phyloP scores from a whole-genome alignment of 805 yeast species.

The Schwanniomyces occidentalis region DNA sequence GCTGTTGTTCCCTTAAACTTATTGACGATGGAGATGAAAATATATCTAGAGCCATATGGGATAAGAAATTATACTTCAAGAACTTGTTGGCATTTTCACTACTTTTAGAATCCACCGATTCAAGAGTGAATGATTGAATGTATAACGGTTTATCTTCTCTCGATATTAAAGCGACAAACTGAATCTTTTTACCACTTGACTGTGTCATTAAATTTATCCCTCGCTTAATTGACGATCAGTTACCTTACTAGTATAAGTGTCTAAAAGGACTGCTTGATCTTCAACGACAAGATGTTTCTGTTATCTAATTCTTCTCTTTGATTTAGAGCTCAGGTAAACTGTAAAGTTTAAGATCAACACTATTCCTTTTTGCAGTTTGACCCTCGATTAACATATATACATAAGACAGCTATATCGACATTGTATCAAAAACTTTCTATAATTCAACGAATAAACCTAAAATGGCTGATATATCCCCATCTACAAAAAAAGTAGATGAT shows the following conservation, averaged over 20 bases:
- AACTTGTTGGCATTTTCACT: constrained; percentile 40
- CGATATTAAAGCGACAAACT: constrained; percentile 59
- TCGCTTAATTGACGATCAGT: no score
- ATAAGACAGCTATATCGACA: no score
- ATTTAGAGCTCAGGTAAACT: no score
- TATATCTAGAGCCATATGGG: constrained; percentile 76
- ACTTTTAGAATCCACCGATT: constrained; percentile 10
- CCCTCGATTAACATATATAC: no score
- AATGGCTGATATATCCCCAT: constrained; percentile 24
- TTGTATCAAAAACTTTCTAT: no score
- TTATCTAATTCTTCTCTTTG: no score
- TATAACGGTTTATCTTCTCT: constrained; percentile 60
- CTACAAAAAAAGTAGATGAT: constrained; percentile 36
- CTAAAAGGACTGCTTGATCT: no score
- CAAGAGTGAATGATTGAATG: constrained; percentile 51
- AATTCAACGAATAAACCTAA: no score
- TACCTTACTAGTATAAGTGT: no score
- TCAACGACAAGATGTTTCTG: no score
- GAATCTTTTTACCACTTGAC: constrained; percentile 24
- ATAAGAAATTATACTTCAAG: constrained; percentile 64
- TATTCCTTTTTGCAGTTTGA: no score
- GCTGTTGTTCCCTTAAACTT: constrained; percentile 38
- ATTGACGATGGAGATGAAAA: constrained; percentile 55
- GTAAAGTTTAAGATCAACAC: no score
- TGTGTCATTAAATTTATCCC: neutral